Percentiles rank a stretch among this genome's conserved stretches.
Evolutionary conservation across 2,329 filamentous ascomycete species (phyloP).

Genomic region (Dactylellina parvicollis): DNA sequence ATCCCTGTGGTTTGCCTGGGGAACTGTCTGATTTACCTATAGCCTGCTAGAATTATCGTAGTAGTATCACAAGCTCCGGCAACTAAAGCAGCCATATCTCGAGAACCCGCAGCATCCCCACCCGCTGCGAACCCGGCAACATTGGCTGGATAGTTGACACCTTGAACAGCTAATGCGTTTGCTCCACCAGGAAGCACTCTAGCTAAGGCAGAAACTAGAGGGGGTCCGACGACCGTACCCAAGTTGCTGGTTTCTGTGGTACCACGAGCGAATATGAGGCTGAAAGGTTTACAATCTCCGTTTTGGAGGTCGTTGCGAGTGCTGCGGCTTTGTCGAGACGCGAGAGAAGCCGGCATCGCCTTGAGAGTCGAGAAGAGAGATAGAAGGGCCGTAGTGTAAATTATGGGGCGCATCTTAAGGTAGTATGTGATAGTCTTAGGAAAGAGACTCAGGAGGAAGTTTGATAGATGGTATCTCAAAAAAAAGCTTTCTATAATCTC

Average conservation of each 20-base stretch:
- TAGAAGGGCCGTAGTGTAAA: neutral
- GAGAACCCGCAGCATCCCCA: conserved; percentile 55
- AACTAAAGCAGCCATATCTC: conserved; percentile 16
- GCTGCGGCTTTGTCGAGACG: neutral
- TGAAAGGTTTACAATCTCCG: conserved; percentile 46
- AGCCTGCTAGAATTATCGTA: conserved; percentile 23
- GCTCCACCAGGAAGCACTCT: conserved; percentile 38
- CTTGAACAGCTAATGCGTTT: conserved; percentile 57
- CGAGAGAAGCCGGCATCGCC: neutral
- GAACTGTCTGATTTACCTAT: conserved; percentile 21
- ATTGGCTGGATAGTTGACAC: conserved; percentile 58
- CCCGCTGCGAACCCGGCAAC: conserved; percentile 56
- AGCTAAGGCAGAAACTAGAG: conserved; percentile 56
- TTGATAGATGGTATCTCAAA: no score
- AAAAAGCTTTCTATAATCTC: no score
- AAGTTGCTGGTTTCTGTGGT: conserved; percentile 58
- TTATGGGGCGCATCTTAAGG: neutral
- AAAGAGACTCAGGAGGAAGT: no score
- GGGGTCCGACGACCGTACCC: conserved; percentile 57
- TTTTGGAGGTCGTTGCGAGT: conserved; percentile 33
- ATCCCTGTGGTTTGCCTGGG: neutral
- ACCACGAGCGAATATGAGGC: conserved; percentile 59
- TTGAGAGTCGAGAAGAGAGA: neutral
- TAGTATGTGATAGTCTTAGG: neutral
- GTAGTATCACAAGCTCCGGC: conserved; percentile 4